Percentiles rank a stretch among this genome's conserved stretches.
phyloP scores from a whole-genome alignment of 495 filamentous ascomycete genomes.

The Penicillium maclennaniae region DNA sequence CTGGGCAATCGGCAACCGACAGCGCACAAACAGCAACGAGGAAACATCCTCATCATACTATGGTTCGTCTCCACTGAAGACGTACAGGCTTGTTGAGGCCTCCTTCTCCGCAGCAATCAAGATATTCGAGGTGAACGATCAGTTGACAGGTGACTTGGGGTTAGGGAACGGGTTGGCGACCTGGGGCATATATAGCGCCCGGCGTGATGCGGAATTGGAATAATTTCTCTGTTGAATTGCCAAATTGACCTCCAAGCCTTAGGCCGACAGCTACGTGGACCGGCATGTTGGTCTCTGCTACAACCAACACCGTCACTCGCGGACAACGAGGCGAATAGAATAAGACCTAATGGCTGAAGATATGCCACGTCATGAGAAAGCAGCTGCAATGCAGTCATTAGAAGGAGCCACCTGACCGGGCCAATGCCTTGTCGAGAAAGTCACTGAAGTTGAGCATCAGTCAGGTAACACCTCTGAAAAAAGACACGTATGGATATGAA shows the following conservation, averaged over 20 bases:
- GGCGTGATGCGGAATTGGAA: conserved; percentile 7
- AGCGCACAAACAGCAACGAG: not conserved
- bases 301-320: conserved; percentile 20
- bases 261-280: conserved; percentile 32
- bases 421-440: not conserved
- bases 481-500: conserved; percentile 2
- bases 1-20: not conserved
- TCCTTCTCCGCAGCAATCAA: not conserved
- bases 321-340: conserved; percentile 19
- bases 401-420: not conserved
- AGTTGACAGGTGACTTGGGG: not conserved
- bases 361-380: conserved; percentile 41
- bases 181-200: conserved; percentile 12
- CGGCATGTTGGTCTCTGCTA: conserved; percentile 17
- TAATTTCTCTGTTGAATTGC: conserved; percentile 5
- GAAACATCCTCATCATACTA: not conserved
- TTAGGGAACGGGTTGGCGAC: not conserved
- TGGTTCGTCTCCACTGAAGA: not conserved
- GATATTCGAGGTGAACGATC: not conserved
- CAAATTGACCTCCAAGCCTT: not conserved
- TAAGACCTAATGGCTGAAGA: conserved; percentile 24
- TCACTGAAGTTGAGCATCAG: not conserved
- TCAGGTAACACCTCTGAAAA: not conserved
- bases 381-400: conserved; percentile 27
- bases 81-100: not conserved